Evolutionary conservation across 768 basidiomycete species (phyloP), one percentile per base, ranked within the genome.

Genomic region (Calocybe indica): DNA sequence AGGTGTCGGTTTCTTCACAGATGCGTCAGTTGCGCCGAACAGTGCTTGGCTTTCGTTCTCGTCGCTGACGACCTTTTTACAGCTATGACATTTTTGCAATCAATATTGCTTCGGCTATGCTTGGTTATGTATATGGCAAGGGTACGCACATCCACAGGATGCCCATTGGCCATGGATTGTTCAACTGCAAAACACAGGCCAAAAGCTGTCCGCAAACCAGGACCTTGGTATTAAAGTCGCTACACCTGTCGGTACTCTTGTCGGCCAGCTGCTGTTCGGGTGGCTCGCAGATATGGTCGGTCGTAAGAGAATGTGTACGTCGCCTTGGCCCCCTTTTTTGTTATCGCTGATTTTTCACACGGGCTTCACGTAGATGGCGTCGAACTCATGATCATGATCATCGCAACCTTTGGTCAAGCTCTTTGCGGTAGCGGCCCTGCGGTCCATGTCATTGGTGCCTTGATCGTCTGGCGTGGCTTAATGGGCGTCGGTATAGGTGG

Each of bases 1-100:
- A 2, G 89, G 92, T 56, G 85, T 85, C 7, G 92, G 92, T 28
- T 93, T 94, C 76, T 94, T 92, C 73, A 92, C 92, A 42, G 91
- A 89, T 68, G 82, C 84, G 78, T 82, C 54, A 56, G 77, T 64
- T 22, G 22, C 4, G 4, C 2, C 22, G 22, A 22, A 22, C 22
- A 1, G 6, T 39, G n/a, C 15, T 47, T 40, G 29, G 12, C 38
- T 13, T 11, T 33, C 41, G 34, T 40, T 11, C 14, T 37, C 40
- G 35, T 47, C 41, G 43, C 2, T 45, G 15, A 28, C 22, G 46
- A 6, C 48, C 13, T 39, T 35, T 28, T 30, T 7, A 12, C 47
- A 80, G 79, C 49, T 89, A 89, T 57, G 90, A 92, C 52, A 84
- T 94, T 50, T 96, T 93, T 58, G 87, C 89, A 6, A 94, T 94